Conservation (phyloP, 129 eudicot species). For the Artemisia tridentata region DNA sequence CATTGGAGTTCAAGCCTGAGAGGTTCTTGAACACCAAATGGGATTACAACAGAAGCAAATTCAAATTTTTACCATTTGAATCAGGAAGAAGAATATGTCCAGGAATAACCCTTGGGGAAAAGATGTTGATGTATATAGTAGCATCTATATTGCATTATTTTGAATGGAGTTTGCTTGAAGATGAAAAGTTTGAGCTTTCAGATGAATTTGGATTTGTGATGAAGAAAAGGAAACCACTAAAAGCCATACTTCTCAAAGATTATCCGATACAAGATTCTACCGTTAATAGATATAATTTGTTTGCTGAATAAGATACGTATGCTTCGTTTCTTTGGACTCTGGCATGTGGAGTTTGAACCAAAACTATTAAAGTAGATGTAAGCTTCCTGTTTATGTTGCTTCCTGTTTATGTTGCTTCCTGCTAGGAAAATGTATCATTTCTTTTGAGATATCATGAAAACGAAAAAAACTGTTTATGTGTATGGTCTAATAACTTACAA, state of each 20-base stretch:
- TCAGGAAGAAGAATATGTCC: constrained; percentile 34
- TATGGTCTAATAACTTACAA: no score
- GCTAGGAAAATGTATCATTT: no score
- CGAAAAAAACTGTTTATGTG: no score
- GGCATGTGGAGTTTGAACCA: neutral
- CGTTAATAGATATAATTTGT: neutral
- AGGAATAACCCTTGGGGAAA: constrained; percentile 25
- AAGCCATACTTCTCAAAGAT: constrained; percentile 23
- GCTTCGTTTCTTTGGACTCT: neutral
- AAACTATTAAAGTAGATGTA: no score
- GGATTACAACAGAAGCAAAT: constrained; percentile 28
- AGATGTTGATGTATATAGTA: constrained; percentile 28
- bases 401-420: no score
- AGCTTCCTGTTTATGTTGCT: no score
- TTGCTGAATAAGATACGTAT: constrained; percentile 7
- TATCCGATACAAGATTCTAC: constrained; percentile 19
- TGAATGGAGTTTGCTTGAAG: constrained; percentile 26
- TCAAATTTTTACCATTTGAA: constrained; percentile 27
- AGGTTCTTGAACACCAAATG: constrained; percentile 26
- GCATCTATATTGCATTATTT: constrained; percentile 33
- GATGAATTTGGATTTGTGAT: constrained; percentile 31
- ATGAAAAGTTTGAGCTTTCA: constrained; percentile 20
- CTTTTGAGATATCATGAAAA: no score
- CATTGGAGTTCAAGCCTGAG: constrained; percentile 23
- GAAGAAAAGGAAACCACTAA: constrained; percentile 26